Evolutionary conservation across 2,329 filamentous ascomycete genomes (phyloP), one percentile per base, ranked within the genome.

Genomic region (Delphinella strobiligena): DNA sequence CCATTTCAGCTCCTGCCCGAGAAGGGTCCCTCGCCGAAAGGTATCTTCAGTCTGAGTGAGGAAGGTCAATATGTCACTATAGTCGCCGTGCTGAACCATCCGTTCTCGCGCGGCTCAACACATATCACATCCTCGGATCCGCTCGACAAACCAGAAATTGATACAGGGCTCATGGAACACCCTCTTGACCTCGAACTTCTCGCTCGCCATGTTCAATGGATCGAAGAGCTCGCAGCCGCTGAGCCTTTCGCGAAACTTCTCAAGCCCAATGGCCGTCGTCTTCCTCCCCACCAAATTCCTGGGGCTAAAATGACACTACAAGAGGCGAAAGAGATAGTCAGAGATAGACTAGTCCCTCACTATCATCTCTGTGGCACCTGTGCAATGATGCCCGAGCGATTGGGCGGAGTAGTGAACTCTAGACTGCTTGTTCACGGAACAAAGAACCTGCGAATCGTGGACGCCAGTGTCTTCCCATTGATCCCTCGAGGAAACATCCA

Each of bases 331-430:
- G 40, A 46, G 19, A 19, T 51, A 8, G 39, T 36, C 11, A 37
- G 43, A 31, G 33, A 27, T 7, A 27, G 22, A 27, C 7, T 27
- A 7, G 22, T 27, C 7, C 22, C 22, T 7, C 22, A 27, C 22
- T 41, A 31, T 15, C 39, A 41, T 17, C 34, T 34, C n/a, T 41
- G 34, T 11, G 66, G 70, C 19, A 71, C 64, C 16, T 61, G 62
- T 24, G 61, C 63, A 11, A 71, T 71, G 67, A 53, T 63, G 33
- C 62, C 63, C 2, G 49, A 51, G 27, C 61, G 62, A 17, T 54
- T 64, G 4, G 67, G 66, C 1, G 68, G 67, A 4, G 68, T 71
- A 10, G 67, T 71, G 0, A 61, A 68, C 40, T 43, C 59, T 9
- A 49, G 52, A 15, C 51, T 66, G 3, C 48, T 49, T 27, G 63